These are phyloP conservation scores for Aristolochia contorta DNA, from an alignment of 164 flowering plant species.

Conservation along the genomic window DNA sequence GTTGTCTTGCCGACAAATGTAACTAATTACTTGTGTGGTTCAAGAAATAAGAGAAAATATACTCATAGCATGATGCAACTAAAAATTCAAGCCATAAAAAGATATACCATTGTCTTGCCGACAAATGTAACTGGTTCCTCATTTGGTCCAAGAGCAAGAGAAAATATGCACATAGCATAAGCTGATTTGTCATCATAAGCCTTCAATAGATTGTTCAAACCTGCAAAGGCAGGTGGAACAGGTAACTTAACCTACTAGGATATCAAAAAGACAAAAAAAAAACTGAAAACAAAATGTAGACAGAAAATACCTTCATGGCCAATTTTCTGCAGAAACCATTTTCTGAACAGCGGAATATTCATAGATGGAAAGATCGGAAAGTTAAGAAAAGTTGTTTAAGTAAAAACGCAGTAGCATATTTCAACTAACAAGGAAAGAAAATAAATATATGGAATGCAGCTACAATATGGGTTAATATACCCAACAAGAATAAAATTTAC, in stretches of 20 bases:
- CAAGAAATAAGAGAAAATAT: slow-evolving; percentile 82
- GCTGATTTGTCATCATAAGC: slow-evolving; percentile 98
- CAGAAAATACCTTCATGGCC: slow-evolving; percentile 81
- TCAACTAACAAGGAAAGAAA: not conserved
- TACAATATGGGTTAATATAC: not conserved
- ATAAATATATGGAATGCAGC: not conserved
- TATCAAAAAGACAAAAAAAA: not conserved
- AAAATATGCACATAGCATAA: slow-evolving; percentile 80
- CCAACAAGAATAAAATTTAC: not conserved
- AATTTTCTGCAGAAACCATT: slow-evolving; percentile 93
- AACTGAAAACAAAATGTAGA: not conserved
- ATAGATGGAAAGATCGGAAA: slow-evolving; percentile 2
- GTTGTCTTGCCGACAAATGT: slow-evolving; percentile 80
- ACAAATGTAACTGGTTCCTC: slow-evolving; percentile 74
- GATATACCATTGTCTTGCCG: slow-evolving; percentile 67
- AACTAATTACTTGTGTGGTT: slow-evolving; percentile 66
- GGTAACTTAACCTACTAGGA: not conserved
- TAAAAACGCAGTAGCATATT: not conserved
- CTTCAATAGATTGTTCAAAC: slow-evolving; percentile 80
- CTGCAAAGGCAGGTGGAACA: slow-evolving; percentile 22
- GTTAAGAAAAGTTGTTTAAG: slow-evolving; percentile 5
- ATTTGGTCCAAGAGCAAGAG: slow-evolving; percentile 80
- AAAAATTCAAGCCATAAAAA: slow-evolving; percentile 3
- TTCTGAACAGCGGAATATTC: slow-evolving; percentile 35
- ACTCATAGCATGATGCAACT: slow-evolving; percentile 83